phyloP scores from a whole-genome alignment of 176 grass and related monocot species.

The Pontederia paniculata region DNA sequence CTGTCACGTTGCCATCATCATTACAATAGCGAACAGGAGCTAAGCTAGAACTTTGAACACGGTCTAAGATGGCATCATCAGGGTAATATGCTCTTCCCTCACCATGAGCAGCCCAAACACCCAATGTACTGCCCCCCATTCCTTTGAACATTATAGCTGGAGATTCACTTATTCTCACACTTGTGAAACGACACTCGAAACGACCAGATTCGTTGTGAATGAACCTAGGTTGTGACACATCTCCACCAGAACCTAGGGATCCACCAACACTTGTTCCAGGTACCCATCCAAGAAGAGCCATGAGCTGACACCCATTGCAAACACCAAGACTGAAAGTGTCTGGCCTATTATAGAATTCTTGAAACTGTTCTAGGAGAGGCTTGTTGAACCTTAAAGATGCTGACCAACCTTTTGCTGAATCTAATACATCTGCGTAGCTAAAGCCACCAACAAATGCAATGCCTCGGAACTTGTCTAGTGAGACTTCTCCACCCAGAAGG shows the following conservation, averaged over 20 bases:
- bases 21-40: constrained; percentile 67
- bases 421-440: constrained; percentile 78
- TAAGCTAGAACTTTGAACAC: constrained; percentile 46
- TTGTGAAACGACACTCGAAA: constrained; percentile 70
- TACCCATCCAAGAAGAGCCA: constrained; percentile 98
- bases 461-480: constrained; percentile 42
- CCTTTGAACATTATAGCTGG: constrained; percentile 84
- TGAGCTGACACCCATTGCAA: constrained; percentile 87
- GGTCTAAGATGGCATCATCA: constrained; percentile 40
- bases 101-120: constrained; percentile 74
- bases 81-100: constrained; percentile 77
- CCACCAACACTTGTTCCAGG: constrained; percentile 48
- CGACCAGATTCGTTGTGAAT: constrained; percentile 85
- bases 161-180: constrained; percentile 52
- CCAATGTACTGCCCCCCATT: constrained; percentile 80
- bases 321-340: constrained; percentile 94
- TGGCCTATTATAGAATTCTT: constrained; percentile 60
- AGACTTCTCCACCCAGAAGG: constrained; percentile 38
- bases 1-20: constrained; percentile 52
- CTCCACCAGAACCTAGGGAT: constrained; percentile 44
- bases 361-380: constrained; percentile 63
- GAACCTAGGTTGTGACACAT: constrained; percentile 82
- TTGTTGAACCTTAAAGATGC: constrained; percentile 77
- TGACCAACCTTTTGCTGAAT: constrained; percentile 89
- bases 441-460: constrained; percentile 94